Base-by-base conservation (phyloP, 2,329 filamentous ascomycete species). In the Acrocalymma vagum region DNA sequence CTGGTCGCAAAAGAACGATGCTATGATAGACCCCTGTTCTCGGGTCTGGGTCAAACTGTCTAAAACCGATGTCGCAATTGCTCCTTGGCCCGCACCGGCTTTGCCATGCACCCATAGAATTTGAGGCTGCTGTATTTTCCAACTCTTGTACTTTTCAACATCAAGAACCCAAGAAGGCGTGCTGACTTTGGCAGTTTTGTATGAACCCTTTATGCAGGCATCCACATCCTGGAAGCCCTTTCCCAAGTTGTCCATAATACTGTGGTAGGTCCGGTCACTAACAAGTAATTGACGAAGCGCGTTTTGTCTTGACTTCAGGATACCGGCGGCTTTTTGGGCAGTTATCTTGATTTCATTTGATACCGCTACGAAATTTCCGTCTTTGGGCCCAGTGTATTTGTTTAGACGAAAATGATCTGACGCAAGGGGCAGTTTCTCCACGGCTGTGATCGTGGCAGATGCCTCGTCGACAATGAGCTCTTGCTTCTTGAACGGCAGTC, bases 401-500 rank as follows among this genome's bases (percentile, higher is more conserved):
- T 64, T 66, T 17, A 67, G 40, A 25, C 45, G 38, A 14, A 66
- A 64, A 36, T 67, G 62, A 26, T 66, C 61, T 4, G 53, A 52
- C 13, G 53, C 51, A n/a, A 67, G 45, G 8, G 48, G 49, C 9
- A 51, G 22, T 5, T 43, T 56, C 8, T 51, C 42, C 16, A 61
- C 49, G 21, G 57, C 58, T 13, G 51, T 48, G 16, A 62, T 54
- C 7, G 45, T 57, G 16, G 54, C 62, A 8, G 61, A 65, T 17
- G 41, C 38, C 44, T 63, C 42, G 21, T 62, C 59, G 22, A 67
- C 63, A 29, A 67, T 52, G 15, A 53, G 45, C 26, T 67, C 61
- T 37, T 58, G 39, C 23, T 25, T 39, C 23, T 58, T 53, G 34
- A 44, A 50, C 8, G 47, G 23, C 3, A 48, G 14, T 2, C 42